Base-by-base conservation (phyloP, 148 eudicot genomes). In the Suaeda aralocaspica region DNA sequence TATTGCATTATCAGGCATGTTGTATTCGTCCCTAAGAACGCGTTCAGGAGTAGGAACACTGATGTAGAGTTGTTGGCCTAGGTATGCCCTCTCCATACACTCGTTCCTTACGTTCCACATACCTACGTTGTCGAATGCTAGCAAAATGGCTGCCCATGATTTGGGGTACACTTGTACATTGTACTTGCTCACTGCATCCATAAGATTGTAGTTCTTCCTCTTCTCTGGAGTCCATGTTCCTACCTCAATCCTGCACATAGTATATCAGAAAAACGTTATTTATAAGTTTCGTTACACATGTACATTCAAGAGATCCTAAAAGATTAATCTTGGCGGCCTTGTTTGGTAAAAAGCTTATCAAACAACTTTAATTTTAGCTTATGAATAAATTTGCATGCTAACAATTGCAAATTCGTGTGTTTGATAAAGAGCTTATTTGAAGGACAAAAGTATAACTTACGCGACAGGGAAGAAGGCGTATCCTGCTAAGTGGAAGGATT, bases 391-490 rank as follows among this genome's bases (percentile, higher is more conserved):
- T 6, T 12, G 4, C 15, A 49, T 14, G 58, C 11, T 36, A 14
- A 1, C 7, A 6, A 6, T 13, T 1, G 45, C 15, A 12, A 46
- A 46, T 46, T 46, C 15, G 50, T 46, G 50, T 19, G 1, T 14
- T 16, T 14, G 16, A 1, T 13, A 1, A 46, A 36, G 8, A 3
- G 41, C 8, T 36, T 8, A 3, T 36, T 46, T 1, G 13, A 46
- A 13, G 2, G 28, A 62, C 29, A 1, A 16, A 62, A 18, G 48
- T 62, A 39, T 62, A 19, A 69, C 74, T 72, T 72, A 80, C 80
- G 77, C 89, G 3, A 86, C 89, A 13, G 89, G 72, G 82, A 83
- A 86, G 82, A 86, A 86, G 3, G 89, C 75, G 61, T 74, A 86
- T 14, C 89, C 89, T 14, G 69, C 68, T 75, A 86, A 59, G 59